Base-by-base conservation (phyloP, 495 filamentous ascomycete genomes). In the Zalerion maritima region DNA sequence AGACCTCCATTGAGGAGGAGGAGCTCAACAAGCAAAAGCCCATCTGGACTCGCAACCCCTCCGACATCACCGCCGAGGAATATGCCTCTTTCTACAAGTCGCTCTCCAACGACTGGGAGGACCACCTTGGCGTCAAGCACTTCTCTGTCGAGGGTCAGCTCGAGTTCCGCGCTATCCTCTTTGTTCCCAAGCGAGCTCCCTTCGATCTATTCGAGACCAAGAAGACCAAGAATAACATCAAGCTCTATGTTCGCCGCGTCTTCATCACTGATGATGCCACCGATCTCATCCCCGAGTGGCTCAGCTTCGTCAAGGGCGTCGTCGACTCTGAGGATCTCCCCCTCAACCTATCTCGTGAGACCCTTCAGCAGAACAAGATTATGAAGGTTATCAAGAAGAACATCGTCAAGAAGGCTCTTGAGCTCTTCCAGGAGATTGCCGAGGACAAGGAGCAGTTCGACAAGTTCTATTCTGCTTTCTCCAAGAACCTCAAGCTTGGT, bases 361-460 rank as follows among this genome's bases (percentile, higher is more conserved):
- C 91, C 35, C 82, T 97, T 27, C 89, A 97, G 66, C 91, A 96
- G 71, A 96, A 96, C 79, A 96, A 96, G 82, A 97, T 97, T 70
- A 93, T 97, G 89, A 97, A 97, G 76, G 89, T 97, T 52, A 97
- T 97, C 75, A 86, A 83, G 71, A 97, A 97, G 85, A 97, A 97
- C 77, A 89, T 97, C 37, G 85, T 97, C 69, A 97, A 96, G 84
- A 97, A 97, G 85, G 81, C 82, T 31, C 81, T 97, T 29, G 89
- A 97, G 71, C 82, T 97, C 60, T 97, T 97, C 77, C 68, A 68
- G 38, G 89, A 97, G 72, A 96, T 97, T 45, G 72, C 91, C 31
- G 89, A 97, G 69, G 91, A 97, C 65, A 86, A 87, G 64, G 89
- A 97, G 73, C 78, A 94, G 54, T 96, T 97, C 61, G 91, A 97